Conservation (phyloP, 768 basidiomycete species). For the Phlebiopsis flavidoalba region DNA sequence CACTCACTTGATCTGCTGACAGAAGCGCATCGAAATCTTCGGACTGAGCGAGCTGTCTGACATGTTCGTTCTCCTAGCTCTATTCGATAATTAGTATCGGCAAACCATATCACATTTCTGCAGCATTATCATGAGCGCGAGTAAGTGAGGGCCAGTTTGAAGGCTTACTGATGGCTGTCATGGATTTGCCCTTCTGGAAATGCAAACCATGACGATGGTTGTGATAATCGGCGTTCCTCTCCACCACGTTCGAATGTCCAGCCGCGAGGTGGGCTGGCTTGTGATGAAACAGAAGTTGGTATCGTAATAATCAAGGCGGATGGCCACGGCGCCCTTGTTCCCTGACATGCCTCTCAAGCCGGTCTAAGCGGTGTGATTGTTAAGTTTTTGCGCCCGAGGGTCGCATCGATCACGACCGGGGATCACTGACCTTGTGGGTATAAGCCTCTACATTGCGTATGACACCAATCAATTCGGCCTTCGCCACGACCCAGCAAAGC, state of each 20-base stretch:
- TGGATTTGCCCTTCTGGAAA: conserved; percentile 86
- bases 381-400: not conserved
- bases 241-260: no score
- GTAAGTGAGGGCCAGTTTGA: not conserved
- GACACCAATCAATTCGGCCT: conserved; percentile 65
- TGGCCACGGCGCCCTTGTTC: conserved; percentile 94
- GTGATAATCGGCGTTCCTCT: conserved; percentile 79
- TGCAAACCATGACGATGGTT: conserved; percentile 82
- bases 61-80: conserved; percentile 80
- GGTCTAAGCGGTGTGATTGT: conserved; percentile 42
- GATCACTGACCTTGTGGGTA: conserved; percentile 74
- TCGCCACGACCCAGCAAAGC: conserved; percentile 84
- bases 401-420: not conserved
- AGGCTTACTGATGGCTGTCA: conserved; percentile 84
- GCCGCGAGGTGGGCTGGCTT: conserved; percentile 92
- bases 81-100: conserved; percentile 94
- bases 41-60: conserved; percentile 55
- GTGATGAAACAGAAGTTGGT: conserved; percentile 94
- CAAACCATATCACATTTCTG: conserved; percentile 91
- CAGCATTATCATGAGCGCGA: not conserved
- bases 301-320: conserved; percentile 87
- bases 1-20: conserved; percentile 77
- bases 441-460: conserved; percentile 92
- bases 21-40: conserved; percentile 72
- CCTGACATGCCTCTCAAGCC: conserved; percentile 91